These are phyloP conservation scores for Thermothielavioides terrestris DNA, from an alignment of 495 filamentous ascomycete species.

Conservation along the genomic window DNA sequence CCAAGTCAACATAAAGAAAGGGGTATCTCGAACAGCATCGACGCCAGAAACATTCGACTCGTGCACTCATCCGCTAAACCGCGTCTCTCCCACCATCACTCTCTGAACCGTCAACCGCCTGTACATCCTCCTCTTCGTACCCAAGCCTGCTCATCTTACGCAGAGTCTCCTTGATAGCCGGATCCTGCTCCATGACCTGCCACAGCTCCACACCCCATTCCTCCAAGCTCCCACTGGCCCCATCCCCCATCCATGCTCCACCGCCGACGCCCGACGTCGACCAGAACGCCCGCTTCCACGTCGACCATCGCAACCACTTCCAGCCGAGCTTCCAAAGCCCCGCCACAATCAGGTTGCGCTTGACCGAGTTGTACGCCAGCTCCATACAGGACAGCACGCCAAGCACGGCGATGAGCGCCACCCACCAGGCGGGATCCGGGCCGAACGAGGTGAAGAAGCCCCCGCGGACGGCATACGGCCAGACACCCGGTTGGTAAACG, in stretches of 20 bases:
- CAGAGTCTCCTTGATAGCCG: slow-evolving; percentile 23
- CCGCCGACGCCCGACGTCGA: neutral
- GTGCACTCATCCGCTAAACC: neutral
- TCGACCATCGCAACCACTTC: slow-evolving; percentile 48
- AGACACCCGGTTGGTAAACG: slow-evolving; percentile 52
- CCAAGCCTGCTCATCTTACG: slow-evolving; percentile 21
- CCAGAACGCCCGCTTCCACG: slow-evolving; percentile 57
- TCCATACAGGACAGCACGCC: slow-evolving; percentile 28
- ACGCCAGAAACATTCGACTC: neutral
- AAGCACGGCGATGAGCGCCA: slow-evolving; percentile 46
- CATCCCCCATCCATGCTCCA: slow-evolving; percentile 14
- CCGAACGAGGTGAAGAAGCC: slow-evolving; percentile 63
- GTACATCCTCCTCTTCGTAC: slow-evolving; percentile 6
- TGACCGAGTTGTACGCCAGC: slow-evolving; percentile 26
- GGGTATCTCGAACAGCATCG: neutral
- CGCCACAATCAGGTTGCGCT: slow-evolving; percentile 27
- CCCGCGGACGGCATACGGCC: slow-evolving; percentile 59
- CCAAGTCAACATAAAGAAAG: too few species aligned
- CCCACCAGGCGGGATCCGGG: slow-evolving; percentile 67
- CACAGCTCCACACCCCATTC: slow-evolving; percentile 40
- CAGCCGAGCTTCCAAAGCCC: slow-evolving; percentile 31
- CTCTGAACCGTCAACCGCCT: neutral
- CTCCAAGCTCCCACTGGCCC: slow-evolving; percentile 22
- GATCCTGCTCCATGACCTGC: slow-evolving; percentile 39
- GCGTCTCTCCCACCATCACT: too few species aligned